phyloP scores from a whole-genome alignment of 208 protist genomes.

The Leishmania arabica region DNA sequence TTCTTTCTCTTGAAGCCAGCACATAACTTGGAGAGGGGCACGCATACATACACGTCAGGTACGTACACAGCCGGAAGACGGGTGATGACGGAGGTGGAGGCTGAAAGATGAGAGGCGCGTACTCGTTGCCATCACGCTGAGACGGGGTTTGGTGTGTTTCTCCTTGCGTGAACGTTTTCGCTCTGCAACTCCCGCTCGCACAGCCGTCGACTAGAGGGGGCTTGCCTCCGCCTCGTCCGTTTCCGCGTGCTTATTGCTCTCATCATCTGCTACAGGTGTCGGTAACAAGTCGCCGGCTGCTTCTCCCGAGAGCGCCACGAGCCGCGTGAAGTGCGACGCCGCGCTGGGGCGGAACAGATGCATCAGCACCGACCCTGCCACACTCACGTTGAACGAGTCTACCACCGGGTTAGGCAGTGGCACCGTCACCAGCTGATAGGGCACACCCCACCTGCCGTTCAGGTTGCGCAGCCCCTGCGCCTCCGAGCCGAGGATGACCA shows the following conservation, averaged over 20 bases:
- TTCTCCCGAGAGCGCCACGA: constrained; percentile 22
- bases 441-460: constrained; percentile 57
- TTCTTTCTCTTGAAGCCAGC: background rate
- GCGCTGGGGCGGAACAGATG: constrained; percentile 68
- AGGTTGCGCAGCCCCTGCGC: constrained; percentile 58
- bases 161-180: background rate
- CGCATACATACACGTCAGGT: background rate
- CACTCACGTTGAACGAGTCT: constrained; percentile 83
- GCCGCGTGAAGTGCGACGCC: constrained; percentile 42
- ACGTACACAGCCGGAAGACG: background rate
- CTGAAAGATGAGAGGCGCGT: background rate
- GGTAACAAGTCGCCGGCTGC: constrained; percentile 13
- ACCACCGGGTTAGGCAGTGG: constrained; percentile 70
- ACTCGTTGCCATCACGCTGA: background rate
- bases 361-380: constrained; percentile 76
- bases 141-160: background rate
- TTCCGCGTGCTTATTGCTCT: background rate
- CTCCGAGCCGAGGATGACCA: constrained; percentile 85
- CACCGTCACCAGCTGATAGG: constrained; percentile 65
- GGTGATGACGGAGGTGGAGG: background rate
- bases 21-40: background rate
- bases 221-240: background rate
- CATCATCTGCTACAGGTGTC: background rate
- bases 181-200: background rate
- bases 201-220: background rate